Evolutionary conservation across 2,329 filamentous ascomycete genomes (phyloP), one percentile per base, ranked within the genome.

Genomic region (Plenodomus lindquistii): DNA sequence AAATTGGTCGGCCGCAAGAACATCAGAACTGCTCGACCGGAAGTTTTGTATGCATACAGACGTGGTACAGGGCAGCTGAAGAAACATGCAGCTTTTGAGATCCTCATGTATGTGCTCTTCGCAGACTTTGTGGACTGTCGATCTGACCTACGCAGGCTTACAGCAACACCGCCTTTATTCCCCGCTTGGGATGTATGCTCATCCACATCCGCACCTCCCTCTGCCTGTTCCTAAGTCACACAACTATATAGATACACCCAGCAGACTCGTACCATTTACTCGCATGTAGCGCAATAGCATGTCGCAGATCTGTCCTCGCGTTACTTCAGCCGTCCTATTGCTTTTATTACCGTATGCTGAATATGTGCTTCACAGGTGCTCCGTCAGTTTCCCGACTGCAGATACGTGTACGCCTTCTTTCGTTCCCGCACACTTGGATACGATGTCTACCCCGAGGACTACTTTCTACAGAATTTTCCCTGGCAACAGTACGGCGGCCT

Each of bases 71-170:
- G 78, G 43, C 89, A 92, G 61, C 75, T 97, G 35, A 77, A 78
- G 51, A 87, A 81, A 54, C 89, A 89, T 63, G 79, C 81, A 48
- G 85, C 89, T 54, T 97, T 95, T 70, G 93, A 97, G 72, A 73
- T 91, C 42, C 76, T 96, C 24, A 85, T 81, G 88, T 89, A 75
- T 65, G 83, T 15, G 4, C 11, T 31, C 4, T 11, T 73, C 3
- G 10, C n/a, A 22, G 6, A 2, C 3, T 19, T 24, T 11, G 21
- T 18, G 1, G 8, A n/a, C 34, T 22, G 1, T 19, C 2, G 21
- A n/a, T n/a, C 37, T 59, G 20, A 60, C 42, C n/a, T 15, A 4
- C 24, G 2, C 37, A 73, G 70, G 60, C 64, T 73, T 31, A 69
- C 67, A 13, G 71, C 67, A 22, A 65, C 65, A 42, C 69, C 70